Base-by-base conservation (phyloP, 2,329 filamentous ascomycete species). In the Macrophomina tecta region DNA sequence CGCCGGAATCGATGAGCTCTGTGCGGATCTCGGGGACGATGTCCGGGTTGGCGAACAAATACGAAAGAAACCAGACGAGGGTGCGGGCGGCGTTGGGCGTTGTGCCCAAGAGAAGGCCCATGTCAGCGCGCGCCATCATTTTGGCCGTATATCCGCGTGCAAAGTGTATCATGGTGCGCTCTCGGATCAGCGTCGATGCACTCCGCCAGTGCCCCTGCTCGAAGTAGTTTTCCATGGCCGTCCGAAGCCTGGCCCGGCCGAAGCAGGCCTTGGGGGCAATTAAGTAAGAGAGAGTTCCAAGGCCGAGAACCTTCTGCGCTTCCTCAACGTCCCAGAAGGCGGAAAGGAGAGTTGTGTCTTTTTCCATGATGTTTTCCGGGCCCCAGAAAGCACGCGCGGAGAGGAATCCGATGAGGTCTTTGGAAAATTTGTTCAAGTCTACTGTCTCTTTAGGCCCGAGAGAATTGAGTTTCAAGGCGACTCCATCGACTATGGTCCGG, bases 31-130 rank as follows among this genome's bases (percentile, higher is more conserved):
- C 76, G 0, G 69, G 62, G 1, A 83, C 74, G 0, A 84, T 69
- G 1, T 71, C 69, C 0, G 80, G 77, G 1, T 79, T 75, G 5
- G 79, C 79, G 70, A 76, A 82, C 7, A 85, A 70, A 46, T 83
- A 77, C 68, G 76, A 79, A 0, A 85, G 42, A 1, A 79, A 66
- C 83, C 83, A 85, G 72, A 84, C 85, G 0, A 73, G 70, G 0
- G 81, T 76, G 0, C 80, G 80, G 4, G 77, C 72, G 0, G 81
- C 81, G 69, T 85, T 85, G 49, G 76, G 74, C 1, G 82, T 71
- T 28, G 81, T 68, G 0, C 73, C 82, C 6, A 82, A 68, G 5
- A 68, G 66, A 6, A 77, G 65, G 3, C 40, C 68, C 5, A 77
- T 40, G 64, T 78, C 76, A 1, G 73, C 34, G 49, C 53, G 56